A percentile compares a stretch with the other conserved stretches of the same genome.
These are phyloP conservation scores for Yarrowia deformans DNA, from an alignment of 805 yeast species.

Conservation along the genomic window DNA sequence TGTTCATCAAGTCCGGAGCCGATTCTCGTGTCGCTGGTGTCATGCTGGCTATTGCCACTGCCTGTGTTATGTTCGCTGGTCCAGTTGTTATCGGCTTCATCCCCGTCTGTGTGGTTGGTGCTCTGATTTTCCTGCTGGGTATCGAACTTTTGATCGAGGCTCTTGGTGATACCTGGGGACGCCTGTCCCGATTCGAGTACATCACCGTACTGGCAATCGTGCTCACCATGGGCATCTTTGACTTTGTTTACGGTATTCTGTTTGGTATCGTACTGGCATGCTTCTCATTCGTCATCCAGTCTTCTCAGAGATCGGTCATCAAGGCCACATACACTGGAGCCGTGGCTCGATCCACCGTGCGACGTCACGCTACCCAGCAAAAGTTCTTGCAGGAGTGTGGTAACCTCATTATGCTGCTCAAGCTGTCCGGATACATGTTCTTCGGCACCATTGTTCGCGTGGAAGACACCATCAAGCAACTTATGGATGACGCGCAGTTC, in stretches of 20 bases:
- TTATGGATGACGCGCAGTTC: conserved; percentile 65
- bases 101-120: conserved; percentile 95
- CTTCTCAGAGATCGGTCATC: conserved; percentile 82
- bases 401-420: conserved; percentile 85
- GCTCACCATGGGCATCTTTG: conserved; percentile 94
- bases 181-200: conserved; percentile 78
- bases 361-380: conserved; percentile 88
- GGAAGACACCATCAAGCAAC: conserved; percentile 72
- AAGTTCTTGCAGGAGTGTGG: conserved; percentile 86
- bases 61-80: conserved; percentile 81
- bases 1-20: conserved; percentile 94
- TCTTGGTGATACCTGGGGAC: conserved; percentile 80
- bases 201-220: conserved; percentile 84
- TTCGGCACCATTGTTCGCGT: conserved; percentile 96
- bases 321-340: conserved; percentile 84
- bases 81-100: conserved; percentile 92
- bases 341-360: conserved; percentile 89
- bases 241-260: conserved; percentile 90
- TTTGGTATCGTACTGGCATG: conserved; percentile 93
- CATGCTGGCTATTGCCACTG: conserved; percentile 84
- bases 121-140: conserved; percentile 87
- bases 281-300: conserved; percentile 91
- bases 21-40: conserved; percentile 88
- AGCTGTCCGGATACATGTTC: conserved; percentile 86
- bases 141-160: conserved; percentile 90